These are phyloP conservation scores for Didymella segeticola DNA, from an alignment of 2,329 filamentous ascomycete species.

Conservation along the genomic window DNA sequence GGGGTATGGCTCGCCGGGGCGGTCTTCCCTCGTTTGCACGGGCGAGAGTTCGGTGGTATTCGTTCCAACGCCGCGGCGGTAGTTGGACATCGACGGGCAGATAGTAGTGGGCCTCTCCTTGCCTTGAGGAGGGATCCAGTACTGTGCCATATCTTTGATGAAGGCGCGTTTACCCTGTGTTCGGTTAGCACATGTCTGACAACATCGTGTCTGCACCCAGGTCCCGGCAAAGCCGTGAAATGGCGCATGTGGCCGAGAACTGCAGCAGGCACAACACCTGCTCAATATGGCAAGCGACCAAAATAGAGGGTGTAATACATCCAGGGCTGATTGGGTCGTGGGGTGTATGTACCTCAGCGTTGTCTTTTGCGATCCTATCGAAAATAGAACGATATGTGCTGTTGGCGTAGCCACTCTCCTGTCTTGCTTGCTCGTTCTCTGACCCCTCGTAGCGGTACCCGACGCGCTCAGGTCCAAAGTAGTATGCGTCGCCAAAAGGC, in stretches of 20 bases:
- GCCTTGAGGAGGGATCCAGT: conserved; percentile 78
- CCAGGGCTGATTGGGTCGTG: conserved; percentile 10
- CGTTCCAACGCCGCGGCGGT: conserved; percentile 67
- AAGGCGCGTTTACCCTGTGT: conserved; percentile 85
- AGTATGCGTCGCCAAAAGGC: conserved; percentile 96
- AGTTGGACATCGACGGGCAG: conserved; percentile 74
- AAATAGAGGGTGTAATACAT: not conserved
- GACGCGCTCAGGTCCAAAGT: conserved; percentile 90
- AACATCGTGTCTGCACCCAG: not conserved
- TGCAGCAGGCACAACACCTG: not conserved
- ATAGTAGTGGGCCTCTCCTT: conserved; percentile 66
- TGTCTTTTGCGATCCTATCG: conserved; percentile 74
- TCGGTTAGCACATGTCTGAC: conserved; percentile 24
- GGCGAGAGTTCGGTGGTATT: conserved; percentile 46
- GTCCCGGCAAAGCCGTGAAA: not conserved
- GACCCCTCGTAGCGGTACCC: conserved; percentile 80
- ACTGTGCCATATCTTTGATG: conserved; percentile 98
- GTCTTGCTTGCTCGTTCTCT: conserved; percentile 57
- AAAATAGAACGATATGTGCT: conserved; percentile 80
- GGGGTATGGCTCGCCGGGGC: conserved; percentile 58
- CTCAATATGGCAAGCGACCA: not conserved
- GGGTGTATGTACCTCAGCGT: conserved; percentile 68
- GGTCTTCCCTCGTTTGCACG: conserved; percentile 37
- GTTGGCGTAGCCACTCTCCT: conserved; percentile 69
- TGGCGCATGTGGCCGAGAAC: not conserved